A percentile compares a stretch with the other conserved stretches of the same genome.
Evolutionary conservation across 2,329 filamentous ascomycete species (phyloP).

Genomic region (Colletotrichum phormii): DNA sequence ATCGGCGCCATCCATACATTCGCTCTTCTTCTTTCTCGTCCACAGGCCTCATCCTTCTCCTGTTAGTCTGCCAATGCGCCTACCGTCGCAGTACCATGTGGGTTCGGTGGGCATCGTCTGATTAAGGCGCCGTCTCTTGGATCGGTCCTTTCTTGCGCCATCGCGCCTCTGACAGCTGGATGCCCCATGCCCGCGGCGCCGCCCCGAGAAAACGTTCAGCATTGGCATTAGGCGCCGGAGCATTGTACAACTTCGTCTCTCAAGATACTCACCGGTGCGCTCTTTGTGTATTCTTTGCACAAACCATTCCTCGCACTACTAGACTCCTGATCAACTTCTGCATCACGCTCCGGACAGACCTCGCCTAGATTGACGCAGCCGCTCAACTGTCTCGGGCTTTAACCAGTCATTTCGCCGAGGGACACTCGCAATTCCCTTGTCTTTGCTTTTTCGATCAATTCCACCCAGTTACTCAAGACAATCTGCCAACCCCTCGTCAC

Average conservation of each 20-base stretch:
- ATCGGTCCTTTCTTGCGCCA: conserved; percentile 31
- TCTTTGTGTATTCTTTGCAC: conserved; percentile 5
- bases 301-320: background rate
- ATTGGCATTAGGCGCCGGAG: background rate
- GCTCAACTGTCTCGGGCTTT: background rate
- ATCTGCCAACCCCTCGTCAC: background rate
- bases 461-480: conserved; percentile 7
- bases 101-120: conserved; percentile 33
- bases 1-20: background rate
- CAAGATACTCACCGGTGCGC: background rate
- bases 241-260: conserved; percentile 11
- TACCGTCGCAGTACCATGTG: conserved; percentile 23
- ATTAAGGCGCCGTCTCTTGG: conserved; percentile 22
- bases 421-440: background rate
- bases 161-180: conserved; percentile 19
- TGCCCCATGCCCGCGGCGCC: conserved; percentile 6
- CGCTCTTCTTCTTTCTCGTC: background rate
- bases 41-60: conserved; percentile 24
- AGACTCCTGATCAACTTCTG: background rate
- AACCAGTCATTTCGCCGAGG: background rate
- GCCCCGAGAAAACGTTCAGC: conserved; percentile 4
- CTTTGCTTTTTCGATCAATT: conserved; percentile 14
- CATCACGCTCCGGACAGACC: background rate
- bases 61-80: conserved; percentile 2
- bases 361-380: background rate